Base-by-base conservation (phyloP, 2,329 filamentous ascomycete species). In the Truncatella angustata region DNA sequence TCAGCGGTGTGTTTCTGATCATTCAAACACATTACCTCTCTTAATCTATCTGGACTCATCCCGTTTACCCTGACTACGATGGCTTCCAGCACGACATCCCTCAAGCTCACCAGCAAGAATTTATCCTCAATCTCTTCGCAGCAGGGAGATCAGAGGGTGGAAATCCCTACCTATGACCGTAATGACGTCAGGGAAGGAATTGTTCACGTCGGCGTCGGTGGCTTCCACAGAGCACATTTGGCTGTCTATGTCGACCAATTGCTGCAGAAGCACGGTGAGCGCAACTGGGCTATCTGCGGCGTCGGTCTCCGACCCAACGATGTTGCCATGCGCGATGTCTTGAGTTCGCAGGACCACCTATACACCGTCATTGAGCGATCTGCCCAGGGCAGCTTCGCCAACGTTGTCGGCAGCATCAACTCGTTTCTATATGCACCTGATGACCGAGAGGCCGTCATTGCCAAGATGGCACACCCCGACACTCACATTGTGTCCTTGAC, bases 361-460 rank as follows among this genome's bases (percentile, higher is more conserved):
- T 80, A 80, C 70, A 80, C 77, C 7, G 70, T 80, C 49, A 71
- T 80, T 37, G 77, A 80, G 69, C 77, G 77, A n/a, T 78, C 76
- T 1, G 76, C 74, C 54, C 69, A 71, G 55, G 76, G 77, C 45
- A 80, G 71, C 70, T 59, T 60, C 44, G 73, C 77, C 59, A 67
- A 74, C 45, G 69, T 80, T 14, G 63, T 80, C 21, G 77, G 77
- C 58, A 77, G 75, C 68, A 79, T 80, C 70, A 77, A 72, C 57
- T 76, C 71, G 5, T 80, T 73, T 67, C 69, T 80, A 42, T 80
- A 75, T 53, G 77, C 77, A 0, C 76, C 77, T 4, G 77, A 79
- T 58, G 60, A 79, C 63, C 72, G 73, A 46, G 70, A 77, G 66
- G 75, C 76, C 32, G 76, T 80, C 54, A 73, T 80, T 28, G 72